phyloP scores from a whole-genome alignment of 2,329 filamentous ascomycete genomes.

The Penicillium sp. region DNA sequence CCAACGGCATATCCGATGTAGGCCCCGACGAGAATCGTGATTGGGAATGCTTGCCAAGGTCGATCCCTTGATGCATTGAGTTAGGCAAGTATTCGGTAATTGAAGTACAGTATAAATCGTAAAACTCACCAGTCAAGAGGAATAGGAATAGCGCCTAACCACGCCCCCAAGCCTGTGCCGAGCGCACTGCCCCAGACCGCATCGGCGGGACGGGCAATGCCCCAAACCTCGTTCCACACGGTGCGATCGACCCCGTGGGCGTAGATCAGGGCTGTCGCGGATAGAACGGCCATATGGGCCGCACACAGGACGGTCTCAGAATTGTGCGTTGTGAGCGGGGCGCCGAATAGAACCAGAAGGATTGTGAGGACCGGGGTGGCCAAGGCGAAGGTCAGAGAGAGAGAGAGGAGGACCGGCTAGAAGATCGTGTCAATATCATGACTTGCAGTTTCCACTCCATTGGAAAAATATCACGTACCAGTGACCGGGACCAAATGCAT shows the following conservation, averaged over 20 bases:
- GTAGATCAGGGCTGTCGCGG: conserved; percentile 78
- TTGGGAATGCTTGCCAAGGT: conserved; percentile 98
- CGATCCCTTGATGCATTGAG: conserved; percentile 60
- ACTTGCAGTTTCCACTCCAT: neutral
- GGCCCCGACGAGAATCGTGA: conserved; percentile 80
- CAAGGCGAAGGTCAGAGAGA: conserved; percentile 53
- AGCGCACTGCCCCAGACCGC: conserved; percentile 77
- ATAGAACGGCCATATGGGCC: conserved; percentile 76
- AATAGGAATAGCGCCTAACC: conserved; percentile 92
- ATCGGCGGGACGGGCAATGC: conserved; percentile 71
- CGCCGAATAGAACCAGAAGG: conserved; percentile 82
- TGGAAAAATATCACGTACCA: conserved; percentile 20
- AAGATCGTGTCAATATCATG: neutral
- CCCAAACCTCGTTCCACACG: conserved; percentile 69
- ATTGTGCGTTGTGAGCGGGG: conserved; percentile 79
- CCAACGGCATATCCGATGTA: conserved; percentile 77
- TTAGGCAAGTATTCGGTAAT: conserved; percentile 2
- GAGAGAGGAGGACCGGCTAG: conserved; percentile 70
- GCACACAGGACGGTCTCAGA: conserved; percentile 76
- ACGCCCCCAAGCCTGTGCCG: conserved; percentile 78
- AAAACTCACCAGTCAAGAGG: conserved; percentile 79
- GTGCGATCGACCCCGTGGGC: conserved; percentile 72
- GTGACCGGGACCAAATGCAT: conserved; percentile 24
- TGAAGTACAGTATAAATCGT: neutral
- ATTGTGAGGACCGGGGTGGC: conserved; percentile 58